These are phyloP conservation scores for Spirogloea muscicola DNA, from an alignment of 139 green algal species.

Conservation along the genomic window DNA sequence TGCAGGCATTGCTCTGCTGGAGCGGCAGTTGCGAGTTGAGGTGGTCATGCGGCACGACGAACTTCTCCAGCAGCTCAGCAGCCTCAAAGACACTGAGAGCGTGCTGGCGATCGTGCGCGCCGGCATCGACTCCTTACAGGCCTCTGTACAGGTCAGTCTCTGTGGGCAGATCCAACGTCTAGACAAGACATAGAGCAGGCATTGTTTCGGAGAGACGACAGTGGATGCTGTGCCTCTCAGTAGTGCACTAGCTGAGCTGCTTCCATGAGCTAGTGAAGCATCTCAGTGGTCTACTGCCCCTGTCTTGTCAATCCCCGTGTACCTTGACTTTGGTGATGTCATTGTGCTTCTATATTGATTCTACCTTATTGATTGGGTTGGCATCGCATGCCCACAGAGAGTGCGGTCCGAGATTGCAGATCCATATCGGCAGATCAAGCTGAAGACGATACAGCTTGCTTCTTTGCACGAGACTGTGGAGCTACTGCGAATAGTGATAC, in stretches of 20 bases:
- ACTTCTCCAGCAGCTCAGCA: constrained; percentile 35
- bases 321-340: not conserved
- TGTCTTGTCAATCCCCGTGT: not conserved
- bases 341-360: not conserved
- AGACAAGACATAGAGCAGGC: too few relatives aligned
- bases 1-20: constrained; percentile 8
- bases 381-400: constrained; percentile 10
- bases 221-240: too few relatives aligned
- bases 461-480: constrained; percentile 43
- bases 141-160: constrained; percentile 37
- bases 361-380: not conserved
- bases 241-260: too few relatives aligned
- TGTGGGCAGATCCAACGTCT: too few relatives aligned
- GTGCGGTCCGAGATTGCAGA: constrained; percentile 48
- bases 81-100: constrained; percentile 43
- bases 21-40: constrained; percentile 15
- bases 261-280: too few relatives aligned
- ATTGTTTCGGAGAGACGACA: too few relatives aligned
- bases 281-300: not conserved
- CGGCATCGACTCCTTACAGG: constrained; percentile 38
- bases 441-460: constrained; percentile 43
- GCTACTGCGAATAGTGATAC: constrained; percentile 33
- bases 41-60: constrained; percentile 30
- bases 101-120: constrained; percentile 39
- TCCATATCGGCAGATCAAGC: constrained; percentile 42